Evolutionary conservation across 805 yeast species (phyloP), one percentile per base, ranked within the genome.

Genomic region (Wickerhamiella australiensis): DNA sequence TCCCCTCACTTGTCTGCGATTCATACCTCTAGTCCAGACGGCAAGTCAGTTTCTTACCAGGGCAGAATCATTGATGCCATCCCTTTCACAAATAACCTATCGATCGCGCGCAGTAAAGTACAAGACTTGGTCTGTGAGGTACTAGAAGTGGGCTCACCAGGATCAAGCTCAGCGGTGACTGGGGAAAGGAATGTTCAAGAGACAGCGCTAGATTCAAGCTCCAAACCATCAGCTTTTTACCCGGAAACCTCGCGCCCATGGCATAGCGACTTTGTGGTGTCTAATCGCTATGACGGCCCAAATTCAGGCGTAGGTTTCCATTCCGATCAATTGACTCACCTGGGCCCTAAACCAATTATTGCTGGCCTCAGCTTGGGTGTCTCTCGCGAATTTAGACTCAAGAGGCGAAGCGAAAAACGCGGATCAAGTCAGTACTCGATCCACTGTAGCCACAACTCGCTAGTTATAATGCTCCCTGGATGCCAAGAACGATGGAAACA

Each of bases 401-500:
- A 80, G 49, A 54, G 29, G 48, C 54, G 57, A 11, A 38, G 55
- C 17, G 66, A 65, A 3, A 59, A 61, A 33, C 22, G 23, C 5
- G 55, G 52, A 2, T 52, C 57, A 56, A 49, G 69, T 47, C 59
- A 76, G 21, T 68, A 71, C 59, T 65, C 82, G 25, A 68, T 80
- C 1, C 80, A 78, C n/a, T 59, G 80, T 2, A 82, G 85, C 0
- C 87, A 84, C 60, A 84, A 84, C 58, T 72, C 84, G 7, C 61
- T 84, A 35, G 57, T 83, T 2, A 63, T 84, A 2, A 83, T 84
- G 94, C 78, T 80, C 52, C 82, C 85, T 1, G 86, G 85, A 0
- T 79, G 84, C 53, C 94, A 84, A 60, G 94, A 84, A 54, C 76
- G 75, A 46, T 84, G 65, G 60, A 82, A 78, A 57, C 94, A 85